Percentiles rank a stretch among this genome's conserved stretches.
These are phyloP conservation scores for Phytophthora ohioensis DNA, from an alignment of 352 stramenopile species.

Conservation along the genomic window DNA sequence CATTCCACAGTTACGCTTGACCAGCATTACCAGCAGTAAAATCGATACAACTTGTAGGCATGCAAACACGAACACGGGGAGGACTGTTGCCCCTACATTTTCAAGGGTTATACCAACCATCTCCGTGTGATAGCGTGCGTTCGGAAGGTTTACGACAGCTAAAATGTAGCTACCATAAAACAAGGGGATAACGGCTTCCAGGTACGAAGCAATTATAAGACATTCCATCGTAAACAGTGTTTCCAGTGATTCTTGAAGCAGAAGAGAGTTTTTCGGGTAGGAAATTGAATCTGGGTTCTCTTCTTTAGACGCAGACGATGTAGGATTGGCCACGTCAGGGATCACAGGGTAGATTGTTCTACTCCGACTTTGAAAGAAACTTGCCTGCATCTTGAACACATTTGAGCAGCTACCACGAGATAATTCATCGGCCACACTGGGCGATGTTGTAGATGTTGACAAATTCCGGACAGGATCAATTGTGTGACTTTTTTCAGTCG, in stretches of 20 bases:
- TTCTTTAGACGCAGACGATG: neutral
- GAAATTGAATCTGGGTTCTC: neutral
- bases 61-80: slow-evolving; percentile 29
- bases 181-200: slow-evolving; percentile 43
- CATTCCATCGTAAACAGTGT: slow-evolving; percentile 44
- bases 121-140: slow-evolving; percentile 39
- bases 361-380: neutral
- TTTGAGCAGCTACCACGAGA: neutral
- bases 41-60: slow-evolving; percentile 34
- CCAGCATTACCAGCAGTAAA: slow-evolving; percentile 8
- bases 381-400: neutral
- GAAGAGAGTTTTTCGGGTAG: neutral
- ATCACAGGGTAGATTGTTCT: slow-evolving; percentile 6
- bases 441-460: neutral
- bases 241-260: slow-evolving; percentile 23
- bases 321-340: neutral
- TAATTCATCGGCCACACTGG: neutral
- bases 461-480: neutral
- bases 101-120: slow-evolving; percentile 14
- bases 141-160: slow-evolving; percentile 31
- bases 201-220: slow-evolving; percentile 41
- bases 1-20: slow-evolving; percentile 26
- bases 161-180: slow-evolving; percentile 35
- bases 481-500: neutral
- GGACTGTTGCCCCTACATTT: slow-evolving; percentile 9